Evolutionary conservation across 108 stramenopile genomes (phyloP).

Genomic region (Pseudonitzschia multiseries): DNA sequence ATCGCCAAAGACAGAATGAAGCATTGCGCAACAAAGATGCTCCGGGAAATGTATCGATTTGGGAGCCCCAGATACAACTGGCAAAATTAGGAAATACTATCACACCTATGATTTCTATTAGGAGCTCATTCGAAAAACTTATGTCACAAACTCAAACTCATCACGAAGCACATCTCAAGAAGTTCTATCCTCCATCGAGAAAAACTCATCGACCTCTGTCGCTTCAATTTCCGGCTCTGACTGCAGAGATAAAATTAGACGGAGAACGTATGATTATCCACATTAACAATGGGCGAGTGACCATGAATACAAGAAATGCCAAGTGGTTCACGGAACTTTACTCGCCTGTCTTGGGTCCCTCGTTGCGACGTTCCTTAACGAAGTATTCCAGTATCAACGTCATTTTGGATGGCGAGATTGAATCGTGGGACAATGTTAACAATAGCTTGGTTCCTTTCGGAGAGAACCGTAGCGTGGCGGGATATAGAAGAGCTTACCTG

Average conservation of each 20-base stretch:
- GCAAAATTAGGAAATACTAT: conserved; percentile 55
- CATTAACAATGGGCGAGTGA: conserved; percentile 53
- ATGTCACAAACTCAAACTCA: conserved; percentile 49
- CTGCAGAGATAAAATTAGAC: conserved; percentile 82
- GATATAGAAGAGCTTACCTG: conserved; percentile 56
- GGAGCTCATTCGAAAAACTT: conserved; percentile 55
- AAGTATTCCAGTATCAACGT: conserved; percentile 62
- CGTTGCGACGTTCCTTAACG: conserved; percentile 60
- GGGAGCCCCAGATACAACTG: conserved; percentile 40
- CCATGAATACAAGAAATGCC: conserved; percentile 48
- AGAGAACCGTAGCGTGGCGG: conserved; percentile 69
- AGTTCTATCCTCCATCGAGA: neutral
- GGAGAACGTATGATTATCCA: conserved; percentile 82
- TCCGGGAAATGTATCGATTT: conserved; percentile 13
- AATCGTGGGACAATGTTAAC: conserved; percentile 65
- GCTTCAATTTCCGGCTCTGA: conserved; percentile 71
- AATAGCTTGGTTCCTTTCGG: conserved; percentile 75
- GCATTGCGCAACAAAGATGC: conserved; percentile 6
- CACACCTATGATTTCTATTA: conserved; percentile 71
- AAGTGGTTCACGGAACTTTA: conserved; percentile 66
- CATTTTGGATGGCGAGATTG: conserved; percentile 84
- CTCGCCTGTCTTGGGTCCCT: conserved; percentile 74
- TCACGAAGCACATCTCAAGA: conserved; percentile 43
- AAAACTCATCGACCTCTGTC: conserved; percentile 32
- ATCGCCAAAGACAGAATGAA: conserved; percentile 1